Percentiles rank a stretch among this genome's conserved stretches.
Evolutionary conservation across 495 filamentous ascomycete genomes (phyloP).

Genomic region (Daldinia vernicosa): DNA sequence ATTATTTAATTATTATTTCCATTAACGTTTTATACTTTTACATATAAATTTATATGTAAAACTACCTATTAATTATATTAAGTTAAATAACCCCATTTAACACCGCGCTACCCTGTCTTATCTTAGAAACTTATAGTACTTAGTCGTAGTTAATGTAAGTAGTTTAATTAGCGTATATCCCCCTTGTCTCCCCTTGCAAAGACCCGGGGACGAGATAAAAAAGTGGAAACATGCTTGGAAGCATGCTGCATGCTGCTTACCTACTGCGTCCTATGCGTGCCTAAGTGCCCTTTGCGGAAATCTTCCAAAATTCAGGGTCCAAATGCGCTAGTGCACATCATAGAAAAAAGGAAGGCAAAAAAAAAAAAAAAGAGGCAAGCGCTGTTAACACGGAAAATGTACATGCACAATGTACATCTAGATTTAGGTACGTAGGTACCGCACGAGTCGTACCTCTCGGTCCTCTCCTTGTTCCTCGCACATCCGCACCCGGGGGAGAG

Average conservation of each 20-base stretch:
- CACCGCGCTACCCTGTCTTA: no score
- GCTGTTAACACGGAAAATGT: not conserved
- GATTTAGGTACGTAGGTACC: not conserved
- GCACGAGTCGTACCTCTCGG: not conserved
- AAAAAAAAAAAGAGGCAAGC: not conserved
- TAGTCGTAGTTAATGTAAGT: no score
- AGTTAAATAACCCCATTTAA: no score
- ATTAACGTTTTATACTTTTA: no score
- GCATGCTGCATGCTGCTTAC: not conserved
- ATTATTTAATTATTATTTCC: no score
- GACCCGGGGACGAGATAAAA: constrained; percentile 28
- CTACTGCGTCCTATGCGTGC: constrained; percentile 3
- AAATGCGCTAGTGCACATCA: constrained; percentile 27
- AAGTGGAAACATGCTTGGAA: constrained; percentile 4
- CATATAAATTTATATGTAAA: no score
- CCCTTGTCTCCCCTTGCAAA: constrained; percentile 20
- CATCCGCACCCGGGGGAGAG: constrained; percentile 24
- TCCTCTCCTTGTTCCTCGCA: not conserved
- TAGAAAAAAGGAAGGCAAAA: not conserved
- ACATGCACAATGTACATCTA: not conserved
- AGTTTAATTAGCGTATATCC: not conserved
- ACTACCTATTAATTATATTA: no score
- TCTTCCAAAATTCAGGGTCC: constrained; percentile 38
- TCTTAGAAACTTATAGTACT: no score
- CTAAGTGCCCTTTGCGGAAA: constrained; percentile 17